Percentiles rank a stretch among this genome's conserved stretches.
phyloP scores from a whole-genome alignment of 441 rosid species.

The Brassica balearica region DNA sequence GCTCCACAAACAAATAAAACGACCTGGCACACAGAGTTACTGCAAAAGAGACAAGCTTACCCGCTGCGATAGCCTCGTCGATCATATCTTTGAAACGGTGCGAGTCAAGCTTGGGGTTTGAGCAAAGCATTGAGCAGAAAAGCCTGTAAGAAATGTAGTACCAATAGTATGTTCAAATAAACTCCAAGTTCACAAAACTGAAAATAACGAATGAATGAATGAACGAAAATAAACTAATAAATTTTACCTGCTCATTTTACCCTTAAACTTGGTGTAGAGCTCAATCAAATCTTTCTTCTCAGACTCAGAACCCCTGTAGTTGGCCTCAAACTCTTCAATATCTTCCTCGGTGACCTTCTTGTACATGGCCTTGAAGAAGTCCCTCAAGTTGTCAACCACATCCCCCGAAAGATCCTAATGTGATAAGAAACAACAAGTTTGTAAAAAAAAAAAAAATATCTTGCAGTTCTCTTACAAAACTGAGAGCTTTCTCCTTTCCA shows the following conservation, averaged over 20 bases:
- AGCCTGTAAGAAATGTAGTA: slow-evolving; percentile 52
- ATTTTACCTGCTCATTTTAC: slow-evolving; percentile 75
- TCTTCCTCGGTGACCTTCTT: slow-evolving; percentile 90
- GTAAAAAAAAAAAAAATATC: background rate
- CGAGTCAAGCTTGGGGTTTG: slow-evolving; percentile 90
- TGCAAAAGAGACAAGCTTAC: slow-evolving; percentile 45
- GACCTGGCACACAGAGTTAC: slow-evolving; percentile 1
- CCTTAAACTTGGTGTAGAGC: slow-evolving; percentile 66
- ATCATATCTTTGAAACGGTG: slow-evolving; percentile 84
- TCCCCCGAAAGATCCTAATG: slow-evolving; percentile 87
- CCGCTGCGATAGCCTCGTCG: slow-evolving; percentile 74
- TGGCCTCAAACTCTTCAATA: slow-evolving; percentile 87
- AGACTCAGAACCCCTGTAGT: slow-evolving; percentile 89
- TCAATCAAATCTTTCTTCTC: slow-evolving; percentile 89
- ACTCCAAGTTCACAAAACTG: background rate
- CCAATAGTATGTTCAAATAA: background rate
- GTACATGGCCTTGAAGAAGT: slow-evolving; percentile 72
- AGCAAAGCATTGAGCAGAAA: slow-evolving; percentile 94
- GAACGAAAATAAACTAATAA: background rate
- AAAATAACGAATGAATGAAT: background rate
- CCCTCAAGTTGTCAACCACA: slow-evolving; percentile 69
- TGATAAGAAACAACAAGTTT: background rate
- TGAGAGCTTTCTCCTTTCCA: slow-evolving; percentile 15
- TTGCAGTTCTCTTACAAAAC: background rate
- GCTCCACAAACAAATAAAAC: background rate